phyloP scores from a whole-genome alignment of 805 yeast species.

The Blastobotrys peoriensis region DNA sequence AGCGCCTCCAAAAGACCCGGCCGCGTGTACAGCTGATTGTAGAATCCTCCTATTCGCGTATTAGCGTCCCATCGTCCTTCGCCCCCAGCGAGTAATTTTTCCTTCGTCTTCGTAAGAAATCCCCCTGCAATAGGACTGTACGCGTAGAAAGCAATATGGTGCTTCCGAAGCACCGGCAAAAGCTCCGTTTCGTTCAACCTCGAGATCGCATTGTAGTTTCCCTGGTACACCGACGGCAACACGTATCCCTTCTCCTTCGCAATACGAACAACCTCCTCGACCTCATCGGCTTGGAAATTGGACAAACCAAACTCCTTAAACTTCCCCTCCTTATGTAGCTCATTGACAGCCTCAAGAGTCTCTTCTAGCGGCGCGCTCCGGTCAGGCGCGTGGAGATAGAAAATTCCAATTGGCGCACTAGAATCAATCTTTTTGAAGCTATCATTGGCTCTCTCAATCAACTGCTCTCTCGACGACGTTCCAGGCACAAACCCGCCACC shows the following conservation, averaged over 20 bases:
- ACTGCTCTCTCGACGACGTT: slow-evolving; percentile 13
- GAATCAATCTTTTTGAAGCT: slow-evolving; percentile 16
- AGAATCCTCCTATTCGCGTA: too few relatives aligned
- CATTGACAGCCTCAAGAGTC: slow-evolving; percentile 23
- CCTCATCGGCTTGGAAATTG: slow-evolving; percentile 22
- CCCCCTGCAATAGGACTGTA: too few relatives aligned
- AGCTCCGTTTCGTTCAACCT: slow-evolving; percentile 21
- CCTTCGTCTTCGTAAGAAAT: too few relatives aligned
- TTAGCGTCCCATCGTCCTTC: too few relatives aligned
- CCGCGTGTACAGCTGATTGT: too few relatives aligned
- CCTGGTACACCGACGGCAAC: slow-evolving; percentile 27
- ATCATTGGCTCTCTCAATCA: slow-evolving; percentile 14
- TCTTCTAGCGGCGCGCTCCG: slow-evolving; percentile 23
- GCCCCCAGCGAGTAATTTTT: too few relatives aligned
- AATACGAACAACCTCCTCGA: slow-evolving; percentile 17
- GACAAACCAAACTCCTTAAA: slow-evolving; percentile 27
- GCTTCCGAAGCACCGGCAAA: slow-evolving; percentile 21
- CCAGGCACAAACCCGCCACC: slow-evolving; percentile 17
- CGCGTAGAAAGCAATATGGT: slow-evolving; percentile 16
- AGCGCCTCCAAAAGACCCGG: too few relatives aligned
- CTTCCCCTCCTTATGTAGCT: slow-evolving; percentile 22
- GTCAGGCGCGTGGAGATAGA: slow-evolving; percentile 26
- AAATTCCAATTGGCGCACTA: slow-evolving; percentile 21
- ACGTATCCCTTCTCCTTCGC: slow-evolving; percentile 22
- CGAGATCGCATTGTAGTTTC: slow-evolving; percentile 26